Percentiles rank a stretch among this genome's conserved stretches.
Conservation (phyloP, 495 filamentous ascomycete species). For the Choiromyces venosus region DNA sequence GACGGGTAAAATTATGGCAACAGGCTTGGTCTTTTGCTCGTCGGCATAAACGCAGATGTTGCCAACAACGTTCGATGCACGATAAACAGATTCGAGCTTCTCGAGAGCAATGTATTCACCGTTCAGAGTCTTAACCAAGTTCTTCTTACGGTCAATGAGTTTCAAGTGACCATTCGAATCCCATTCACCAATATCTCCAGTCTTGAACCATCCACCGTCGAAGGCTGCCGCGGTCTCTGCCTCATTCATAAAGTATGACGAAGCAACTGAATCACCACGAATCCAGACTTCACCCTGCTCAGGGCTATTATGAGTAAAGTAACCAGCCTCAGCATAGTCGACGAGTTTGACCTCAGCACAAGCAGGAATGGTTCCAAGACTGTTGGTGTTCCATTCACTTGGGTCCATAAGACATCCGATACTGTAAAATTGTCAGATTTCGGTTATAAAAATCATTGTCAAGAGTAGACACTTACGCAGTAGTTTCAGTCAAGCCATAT, state of each 20-base stretch:
- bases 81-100: conserved; percentile 96
- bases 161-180: conserved; percentile 71
- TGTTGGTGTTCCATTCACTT: conserved; percentile 75
- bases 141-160: conserved; percentile 98
- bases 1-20: conserved; percentile 89
- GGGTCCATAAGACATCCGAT: conserved; percentile 93
- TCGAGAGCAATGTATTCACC: conserved; percentile 98
- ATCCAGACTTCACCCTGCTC: conserved; percentile 92
- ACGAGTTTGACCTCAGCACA: conserved; percentile 89
- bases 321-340: conserved; percentile 90
- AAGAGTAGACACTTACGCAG: conserved; percentile 49
- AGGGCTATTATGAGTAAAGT: conserved; percentile 76
- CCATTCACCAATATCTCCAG: conserved; percentile 90
- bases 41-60: conserved; percentile 97
- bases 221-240: conserved; percentile 73
- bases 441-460: conserved; percentile 13
- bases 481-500: conserved; percentile 90
- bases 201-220: conserved; percentile 90
- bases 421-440: conserved; percentile 18
- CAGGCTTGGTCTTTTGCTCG: conserved; percentile 69
- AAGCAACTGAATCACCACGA: conserved; percentile 67
- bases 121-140: conserved; percentile 88
- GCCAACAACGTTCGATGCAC: conserved; percentile 71
- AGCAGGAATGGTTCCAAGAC: conserved; percentile 75
- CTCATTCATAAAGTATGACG: conserved; percentile 73